Conservation (phyloP, 305 asterid species). For the Plantago rigida region DNA sequence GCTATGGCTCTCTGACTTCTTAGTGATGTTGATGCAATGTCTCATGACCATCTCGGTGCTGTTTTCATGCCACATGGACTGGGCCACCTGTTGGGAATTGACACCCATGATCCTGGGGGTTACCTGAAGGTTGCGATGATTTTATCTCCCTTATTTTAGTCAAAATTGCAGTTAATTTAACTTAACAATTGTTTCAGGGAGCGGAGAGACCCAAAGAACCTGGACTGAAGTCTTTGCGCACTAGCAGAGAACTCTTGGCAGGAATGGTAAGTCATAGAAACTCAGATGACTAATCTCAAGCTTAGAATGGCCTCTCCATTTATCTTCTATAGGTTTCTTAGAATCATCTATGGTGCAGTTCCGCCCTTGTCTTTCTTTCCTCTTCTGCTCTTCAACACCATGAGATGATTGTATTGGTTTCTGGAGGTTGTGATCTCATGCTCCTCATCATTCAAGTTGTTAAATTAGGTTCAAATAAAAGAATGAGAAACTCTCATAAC, state of each 20-base stretch:
- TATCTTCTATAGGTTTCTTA: too few species aligned
- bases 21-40: conserved; percentile 77
- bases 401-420: too few species aligned
- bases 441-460: too few species aligned
- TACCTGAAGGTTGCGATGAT: conserved; percentile 48
- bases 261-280: conserved; percentile 62
- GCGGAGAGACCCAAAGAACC: conserved; percentile 72
- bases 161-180: conserved; percentile 12
- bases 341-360: too few species aligned
- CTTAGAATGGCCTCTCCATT: too few species aligned
- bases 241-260: conserved; percentile 67
- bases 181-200: conserved; percentile 43
- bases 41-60: conserved; percentile 67
- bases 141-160: conserved; percentile 1
- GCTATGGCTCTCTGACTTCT: conserved; percentile 23
- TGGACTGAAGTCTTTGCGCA: conserved; percentile 76
- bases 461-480: too few species aligned
- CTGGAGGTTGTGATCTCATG: too few species aligned
- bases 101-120: conserved; percentile 97
- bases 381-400: too few species aligned
- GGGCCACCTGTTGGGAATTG: conserved; percentile 91
- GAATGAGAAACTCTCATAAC: too few species aligned
- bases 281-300: neutral
- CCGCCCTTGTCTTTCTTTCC: too few species aligned
- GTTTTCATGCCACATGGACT: conserved; percentile 91